Base-by-base conservation (phyloP, 805 yeast genomes). In the Starmera quercuum region DNA sequence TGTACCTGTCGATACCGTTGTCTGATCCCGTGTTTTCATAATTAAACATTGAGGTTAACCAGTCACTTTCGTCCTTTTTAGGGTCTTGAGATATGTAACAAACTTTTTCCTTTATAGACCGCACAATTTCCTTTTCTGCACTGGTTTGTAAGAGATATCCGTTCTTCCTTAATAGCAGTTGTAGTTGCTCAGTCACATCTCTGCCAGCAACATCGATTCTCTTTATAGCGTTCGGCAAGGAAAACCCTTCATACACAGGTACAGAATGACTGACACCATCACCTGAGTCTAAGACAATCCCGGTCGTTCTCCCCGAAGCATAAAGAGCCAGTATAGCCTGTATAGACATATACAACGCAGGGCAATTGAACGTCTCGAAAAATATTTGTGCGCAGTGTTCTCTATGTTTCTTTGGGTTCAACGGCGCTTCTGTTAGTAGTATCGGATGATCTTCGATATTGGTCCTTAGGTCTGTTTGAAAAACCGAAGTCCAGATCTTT, bases 291-390 rank as follows among this genome's bases (percentile, higher is more conserved):
- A 90, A 51, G 3, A 85, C 95, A 25, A 85, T 72, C 2, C 97
- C 97, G 0, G 95, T 87, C 7, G 97, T 88, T 44, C 85, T 63
- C 0, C 97, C 97, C 5, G 84, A 71, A 0, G 97, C 87, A 58
- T 90, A 88, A 26, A 88, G 61, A 4, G 95, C 71, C 26, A 88
- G 61, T 9, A 87, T 87, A 0, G 95, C 90, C 44, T 90, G 97
- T 49, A 85, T 86, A 15, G 96, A 95, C 27, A 90, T 88, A 49
- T 90, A 88, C 6, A 88, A 86, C 3, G 96, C 96, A 18, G 88
- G 86, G 58, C 85, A 82, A 39, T 77, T 75, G 59, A 86, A 88
- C 49, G 80, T 80, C 54, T 88, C 97, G 62, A 86, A 85, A 83
- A 88, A 81, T 10, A 84, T 82, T 45, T 84, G 86, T 49, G 90